Percentiles rank a stretch among this genome's conserved stretches.
Conservation (phyloP, 805 yeast genomes). For the Saitoella complicata region DNA sequence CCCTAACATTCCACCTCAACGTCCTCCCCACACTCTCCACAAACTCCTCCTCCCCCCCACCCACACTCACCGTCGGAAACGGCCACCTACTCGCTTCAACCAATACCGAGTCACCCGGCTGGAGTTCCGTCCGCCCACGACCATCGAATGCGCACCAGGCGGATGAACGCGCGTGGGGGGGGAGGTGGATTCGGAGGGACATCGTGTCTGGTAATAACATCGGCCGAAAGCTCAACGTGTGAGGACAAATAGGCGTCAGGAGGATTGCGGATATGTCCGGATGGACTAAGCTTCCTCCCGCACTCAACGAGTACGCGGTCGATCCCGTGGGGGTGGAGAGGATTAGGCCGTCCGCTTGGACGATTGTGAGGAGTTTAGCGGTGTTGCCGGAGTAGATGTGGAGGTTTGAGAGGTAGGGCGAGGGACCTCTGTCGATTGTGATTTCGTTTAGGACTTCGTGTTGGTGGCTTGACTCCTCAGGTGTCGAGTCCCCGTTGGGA, state of each 20-base stretch:
- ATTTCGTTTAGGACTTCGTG: slow-evolving; percentile 1
- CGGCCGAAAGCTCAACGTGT: slow-evolving; percentile 83
- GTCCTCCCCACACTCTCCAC: slow-evolving; percentile 73
- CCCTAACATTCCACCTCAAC: slow-evolving; percentile 85
- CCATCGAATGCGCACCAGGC: slow-evolving; percentile 98
- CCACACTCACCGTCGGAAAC: slow-evolving; percentile 76
- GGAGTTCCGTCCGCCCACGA: slow-evolving; percentile 62
- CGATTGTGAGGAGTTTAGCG: slow-evolving; percentile 2
- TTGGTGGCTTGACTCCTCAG: slow-evolving; percentile 11
- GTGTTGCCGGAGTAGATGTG: neutral
- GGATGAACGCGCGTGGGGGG: slow-evolving; percentile 59
- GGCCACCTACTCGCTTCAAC: slow-evolving; percentile 78
- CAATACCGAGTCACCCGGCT: slow-evolving; percentile 70
- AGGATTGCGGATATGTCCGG: slow-evolving; percentile 87
- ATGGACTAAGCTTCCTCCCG: slow-evolving; percentile 89
- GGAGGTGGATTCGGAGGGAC: slow-evolving; percentile 66
- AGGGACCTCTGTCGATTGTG: slow-evolving; percentile 9
- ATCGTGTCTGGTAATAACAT: slow-evolving; percentile 82
- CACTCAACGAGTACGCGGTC: slow-evolving; percentile 86
- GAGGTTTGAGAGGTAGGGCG: slow-evolving; percentile 1
- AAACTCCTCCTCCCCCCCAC: slow-evolving; percentile 45
- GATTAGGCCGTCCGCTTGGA: slow-evolving; percentile 43
- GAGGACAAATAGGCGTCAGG: slow-evolving; percentile 93
- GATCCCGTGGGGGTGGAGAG: slow-evolving; percentile 62
- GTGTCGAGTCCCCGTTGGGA: slow-evolving; percentile 22